Evolutionary conservation across 352 stramenopile genomes (phyloP), one percentile per base, ranked within the genome.

Genomic region (Phytopythium delawarense): DNA sequence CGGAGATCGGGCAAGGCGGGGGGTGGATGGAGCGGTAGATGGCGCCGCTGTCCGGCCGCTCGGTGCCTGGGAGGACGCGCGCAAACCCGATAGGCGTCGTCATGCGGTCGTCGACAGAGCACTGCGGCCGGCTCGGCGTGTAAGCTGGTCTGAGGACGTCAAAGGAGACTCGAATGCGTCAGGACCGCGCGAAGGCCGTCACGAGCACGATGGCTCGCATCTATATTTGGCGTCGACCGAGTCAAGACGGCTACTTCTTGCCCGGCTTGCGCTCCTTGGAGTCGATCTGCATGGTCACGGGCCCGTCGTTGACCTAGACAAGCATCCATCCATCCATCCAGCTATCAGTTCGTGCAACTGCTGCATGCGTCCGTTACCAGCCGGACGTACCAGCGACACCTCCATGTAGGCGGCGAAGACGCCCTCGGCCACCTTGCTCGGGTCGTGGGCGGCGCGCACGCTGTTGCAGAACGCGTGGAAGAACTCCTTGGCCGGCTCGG

Each of bases 361-460:
- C 40, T 46, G 16, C 40, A 21, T 4, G 40, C 18, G 18, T 21
- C 4, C n/a, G 1, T 48, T 13, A 5, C 34, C 11, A 5, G 34
- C 11, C 15, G 39, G 39, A 66, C 79, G 61, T 67, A 92, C 87
- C 53, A 94, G 63, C n/a, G 79, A 81, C 23, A 94, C 87, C 69
- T 96, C 87, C 87, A 94, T 96, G 66, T 89, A 90, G 18, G 84
- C 87, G 23, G 80, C 84, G 59, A 96, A 96, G 37, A 89, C 72
- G 35, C 87, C 87, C 56, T 93, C 82, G 8, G 76, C 75, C 53
- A 96, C 83, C 56, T 92, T 92, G 30, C 90, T 81, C 5, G 71
- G 37, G 54, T 63, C 59, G 63, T 96, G 73, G 5, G 72, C 75
- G 12, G 73, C 70, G 42, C 84, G 77, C 54, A 96, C 81, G 46